Base-by-base conservation (phyloP, 306 rosid species). In the Hippophae gyantsensis region DNA sequence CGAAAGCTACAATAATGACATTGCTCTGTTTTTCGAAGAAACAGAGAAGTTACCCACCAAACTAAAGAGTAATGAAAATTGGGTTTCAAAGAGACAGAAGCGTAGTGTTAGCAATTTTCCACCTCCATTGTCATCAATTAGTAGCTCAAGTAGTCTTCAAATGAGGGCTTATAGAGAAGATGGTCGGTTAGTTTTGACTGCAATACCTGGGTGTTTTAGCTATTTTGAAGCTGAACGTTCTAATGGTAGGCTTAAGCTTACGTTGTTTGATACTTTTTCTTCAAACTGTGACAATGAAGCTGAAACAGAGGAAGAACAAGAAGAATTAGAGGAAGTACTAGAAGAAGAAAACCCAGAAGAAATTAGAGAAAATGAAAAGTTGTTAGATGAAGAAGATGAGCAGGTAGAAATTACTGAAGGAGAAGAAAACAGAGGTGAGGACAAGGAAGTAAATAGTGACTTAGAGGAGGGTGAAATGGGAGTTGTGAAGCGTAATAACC, bases 141-240 rank as follows among this genome's bases (percentile, higher is more conserved):
- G 74, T 11, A 74, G 80, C 23, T 52, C 73, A 2, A 74, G 57
- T 8, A 69, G 77, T 7, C 25, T 84, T 6, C 74, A 63, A 51
- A 70, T 84, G 6, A 69, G 74, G 72, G 63, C 79, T 60, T 78
- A 67, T 41, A 67, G 86, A 8, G 73, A 81, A 81, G 76, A 63
- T 60, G 90, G 90, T 4, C 73, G 86, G 25, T 76, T 84, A 11
- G 77, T 84, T 32, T 67, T 81, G 74, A 72, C 67, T 66, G 90
- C 79, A 6, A 67, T 61, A 6, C 18, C 76, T 18, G 52, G 51
- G 43, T 67, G 82, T 58, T 64, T 77, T 10, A 49, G 43, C 23
- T 64, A 55, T 65, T 75, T 84, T 58, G 68, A 68, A 48, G 86
- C 76, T 5, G 75, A 80, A 52, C 85, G 89, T 10, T 54, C 68